Base-by-base conservation (phyloP, 306 rosid genomes). In the Fragaria vesca region DNA sequence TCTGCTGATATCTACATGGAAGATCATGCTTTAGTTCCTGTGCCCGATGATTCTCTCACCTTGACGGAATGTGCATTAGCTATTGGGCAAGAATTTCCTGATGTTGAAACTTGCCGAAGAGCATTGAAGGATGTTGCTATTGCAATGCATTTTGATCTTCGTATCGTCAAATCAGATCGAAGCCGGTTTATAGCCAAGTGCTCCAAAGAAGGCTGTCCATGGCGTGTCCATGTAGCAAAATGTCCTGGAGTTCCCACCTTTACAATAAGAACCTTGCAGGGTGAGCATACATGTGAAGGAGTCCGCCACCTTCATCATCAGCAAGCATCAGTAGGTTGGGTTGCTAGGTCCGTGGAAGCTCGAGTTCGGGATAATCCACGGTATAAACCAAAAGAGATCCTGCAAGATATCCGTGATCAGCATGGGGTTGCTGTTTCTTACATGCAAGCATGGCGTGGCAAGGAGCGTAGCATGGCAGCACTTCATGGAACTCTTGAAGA, bases 391-490 rank as follows among this genome's bases (percentile, higher is more conserved):
- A 92, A 95, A 80, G 98, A 95, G 84, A 95, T 95, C 77, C 81
- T 95, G 68, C 93, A 93, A 80, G 97, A 95, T 88, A 95, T 95
- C 72, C 97, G 97, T 9, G 98, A 91, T 81, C 90, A 92, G 88
- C 98, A 95, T 74, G 98, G 98, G 79, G 98, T 95, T 76, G 97
- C 97, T 78, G 98, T 95, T 79, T 92, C 98, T 71, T 95, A 95
- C 86, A 95, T 95, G 98, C 98, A 95, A 92, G 98, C 98, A 76
- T 95, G 98, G 98, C 97, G 98, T 54, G 98, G 98, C 75, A 95
- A 95, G 89, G 98, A 95, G 72, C 91, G 98, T 26, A 92, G 98
- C 87, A 95, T 95, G 98, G 97, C 98, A 70, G 95, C 98, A 6
- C 98, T 95, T 83, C 98, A 95, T 86, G 98, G 98, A 84, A 95